These are phyloP conservation scores for Citropsis articulata DNA, from an alignment of 345 rosid genomes.

Conservation along the genomic window DNA sequence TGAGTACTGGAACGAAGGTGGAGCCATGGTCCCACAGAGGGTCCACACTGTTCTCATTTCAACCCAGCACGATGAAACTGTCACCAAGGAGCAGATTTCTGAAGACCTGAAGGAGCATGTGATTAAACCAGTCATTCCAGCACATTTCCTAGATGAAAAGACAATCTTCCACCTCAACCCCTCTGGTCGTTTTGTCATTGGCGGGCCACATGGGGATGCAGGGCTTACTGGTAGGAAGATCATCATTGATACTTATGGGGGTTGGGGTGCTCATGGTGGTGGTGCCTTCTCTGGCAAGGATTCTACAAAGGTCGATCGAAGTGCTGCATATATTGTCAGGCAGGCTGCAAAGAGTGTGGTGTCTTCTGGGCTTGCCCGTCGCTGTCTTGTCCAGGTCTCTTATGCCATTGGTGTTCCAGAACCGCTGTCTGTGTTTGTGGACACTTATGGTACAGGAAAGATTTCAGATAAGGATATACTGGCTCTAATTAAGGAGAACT, in stretches of 20 bases:
- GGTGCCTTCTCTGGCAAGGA: slow-evolving; percentile 35
- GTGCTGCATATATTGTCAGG: slow-evolving; percentile 28
- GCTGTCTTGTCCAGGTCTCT: slow-evolving; percentile 33
- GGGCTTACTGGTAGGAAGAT: slow-evolving; percentile 33
- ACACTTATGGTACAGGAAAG: slow-evolving; percentile 26
- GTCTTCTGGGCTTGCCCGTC: slow-evolving; percentile 33
- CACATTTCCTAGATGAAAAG: slow-evolving; percentile 25
- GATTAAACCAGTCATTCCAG: slow-evolving; percentile 27
- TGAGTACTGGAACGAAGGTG: slow-evolving; percentile 27
- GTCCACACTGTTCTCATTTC: slow-evolving; percentile 31
- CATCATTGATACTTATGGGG: slow-evolving; percentile 26
- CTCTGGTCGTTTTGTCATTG: slow-evolving; percentile 32
- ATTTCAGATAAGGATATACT: slow-evolving; percentile 23
- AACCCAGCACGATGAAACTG: slow-evolving; percentile 24
- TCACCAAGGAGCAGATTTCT: slow-evolving; percentile 20
- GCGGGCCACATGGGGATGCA: slow-evolving; percentile 27
- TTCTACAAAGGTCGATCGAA: slow-evolving; percentile 28
- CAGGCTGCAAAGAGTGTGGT: slow-evolving; percentile 34
- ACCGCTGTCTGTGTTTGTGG: slow-evolving; percentile 26
- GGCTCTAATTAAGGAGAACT: slow-evolving; percentile 26
- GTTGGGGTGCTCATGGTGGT: slow-evolving; percentile 35
- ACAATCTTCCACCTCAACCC: slow-evolving; percentile 33
- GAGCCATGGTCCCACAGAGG: slow-evolving; percentile 30
- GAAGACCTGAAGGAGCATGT: slow-evolving; percentile 22
- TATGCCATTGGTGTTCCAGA: slow-evolving; percentile 31